Evolutionary conservation across 169 alveolate species (phyloP).

Genomic region (Cyclospora cayetanensis): DNA sequence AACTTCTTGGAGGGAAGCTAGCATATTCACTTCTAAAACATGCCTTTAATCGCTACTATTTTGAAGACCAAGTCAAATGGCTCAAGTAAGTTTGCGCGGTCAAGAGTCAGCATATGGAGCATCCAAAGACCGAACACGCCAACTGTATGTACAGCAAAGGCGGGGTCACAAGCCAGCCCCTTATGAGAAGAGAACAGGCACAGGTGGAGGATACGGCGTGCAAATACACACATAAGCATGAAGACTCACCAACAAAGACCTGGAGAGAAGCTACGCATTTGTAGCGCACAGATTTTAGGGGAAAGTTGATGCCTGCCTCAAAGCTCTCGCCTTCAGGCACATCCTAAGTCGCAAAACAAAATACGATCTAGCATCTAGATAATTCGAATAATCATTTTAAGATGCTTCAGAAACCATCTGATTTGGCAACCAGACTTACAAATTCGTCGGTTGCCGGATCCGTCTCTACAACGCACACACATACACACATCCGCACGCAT

Average conservation of each 20-base stretch:
- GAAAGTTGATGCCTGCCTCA: background rate
- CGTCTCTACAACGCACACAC: background rate
- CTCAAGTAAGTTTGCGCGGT: no score
- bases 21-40: no score
- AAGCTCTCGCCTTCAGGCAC: background rate
- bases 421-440: background rate
- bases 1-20: no score
- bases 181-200: no score
- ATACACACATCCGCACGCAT: background rate
- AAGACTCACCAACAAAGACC: background rate
- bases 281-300: background rate
- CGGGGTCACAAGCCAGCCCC: no score
- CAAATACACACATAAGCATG: background rate
- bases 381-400: no score
- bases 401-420: background rate
- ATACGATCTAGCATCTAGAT: background rate
- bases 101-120: no score
- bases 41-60: no score
- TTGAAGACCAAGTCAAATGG: no score
- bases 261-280: slow-evolving; percentile 10
- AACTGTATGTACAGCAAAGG: no score
- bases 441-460: background rate
- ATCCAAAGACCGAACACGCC: no score
- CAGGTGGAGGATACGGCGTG: no score
- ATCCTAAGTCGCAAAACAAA: background rate